These are phyloP conservation scores for Thelonectria olida DNA, from an alignment of 2,329 filamentous ascomycete species.

Conservation along the genomic window DNA sequence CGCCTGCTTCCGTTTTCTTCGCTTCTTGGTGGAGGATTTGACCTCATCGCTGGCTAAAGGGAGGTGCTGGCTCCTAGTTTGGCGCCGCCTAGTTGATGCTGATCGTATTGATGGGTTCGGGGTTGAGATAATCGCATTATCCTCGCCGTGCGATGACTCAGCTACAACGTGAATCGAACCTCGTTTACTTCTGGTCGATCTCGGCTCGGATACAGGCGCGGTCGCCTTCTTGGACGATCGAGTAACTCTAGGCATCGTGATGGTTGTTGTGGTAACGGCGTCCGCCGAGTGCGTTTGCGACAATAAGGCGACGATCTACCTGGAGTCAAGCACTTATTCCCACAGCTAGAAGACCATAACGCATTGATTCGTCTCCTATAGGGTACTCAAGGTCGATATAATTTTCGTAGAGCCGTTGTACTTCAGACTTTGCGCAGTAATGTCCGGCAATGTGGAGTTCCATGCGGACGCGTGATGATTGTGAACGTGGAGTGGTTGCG, in stretches of 20 bases:
- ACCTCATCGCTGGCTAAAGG: neutral
- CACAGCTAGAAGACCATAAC: neutral
- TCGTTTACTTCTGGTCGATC: constrained; percentile 2
- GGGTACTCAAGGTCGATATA: neutral
- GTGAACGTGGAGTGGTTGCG: neutral
- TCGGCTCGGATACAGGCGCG: constrained; percentile 5
- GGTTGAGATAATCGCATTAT: neutral
- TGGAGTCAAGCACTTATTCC: neutral
- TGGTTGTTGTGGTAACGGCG: neutral
- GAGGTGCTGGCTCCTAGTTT: constrained; percentile 22
- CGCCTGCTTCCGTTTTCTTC: constrained; percentile 2
- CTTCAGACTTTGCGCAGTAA: neutral
- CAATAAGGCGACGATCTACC: neutral
- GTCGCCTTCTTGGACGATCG: neutral
- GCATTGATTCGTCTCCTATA: neutral
- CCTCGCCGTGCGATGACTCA: constrained; percentile 15
- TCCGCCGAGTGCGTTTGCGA: neutral
- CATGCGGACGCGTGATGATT: neutral
- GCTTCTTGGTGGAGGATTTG: constrained; percentile 17
- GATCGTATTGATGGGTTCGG: neutral
- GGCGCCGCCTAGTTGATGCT: constrained; percentile 2
- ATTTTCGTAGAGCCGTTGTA: neutral
- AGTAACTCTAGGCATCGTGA: constrained; percentile 7
- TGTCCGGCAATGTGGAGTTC: neutral
- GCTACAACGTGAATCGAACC: neutral